Base-by-base conservation (phyloP, 805 yeast genomes). In the Kazachstania africana region DNA sequence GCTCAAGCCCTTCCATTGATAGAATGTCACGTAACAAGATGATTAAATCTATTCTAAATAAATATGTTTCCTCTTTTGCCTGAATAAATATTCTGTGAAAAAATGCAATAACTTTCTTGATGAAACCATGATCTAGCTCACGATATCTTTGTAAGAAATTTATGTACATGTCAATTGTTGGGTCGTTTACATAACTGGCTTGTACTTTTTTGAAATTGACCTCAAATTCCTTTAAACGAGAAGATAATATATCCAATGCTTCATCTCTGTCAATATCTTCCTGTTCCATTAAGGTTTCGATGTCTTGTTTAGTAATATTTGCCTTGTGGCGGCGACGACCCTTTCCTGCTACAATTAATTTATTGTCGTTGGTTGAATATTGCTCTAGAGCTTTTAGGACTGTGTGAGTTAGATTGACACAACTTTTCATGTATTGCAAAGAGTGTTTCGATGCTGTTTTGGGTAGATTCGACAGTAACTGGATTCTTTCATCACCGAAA, bases 31-130 rank as follows among this genome's bases (percentile, higher is more conserved):
- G 68, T 1, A 81, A 48, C 2, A 68, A 47, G 12, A 65, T 50
- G 67, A 88, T 68, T 47, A 91, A 73, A 49, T 87, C 95, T 21
- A 91, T 48, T 31, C 95, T 61, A 44, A 66, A 76, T 21, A 81
- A 52, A 21, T 70, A 56, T 0, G 75, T 60, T 26, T 75, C 72
- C 31, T 64, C 66, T 35, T 79, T 77, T 25, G 72, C 66, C 29
- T 72, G 65, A 29, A 78, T 75, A 41, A 84, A 73, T 1, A 83
- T 55, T 19, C 81, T 62, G 47, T 81, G 83, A 46, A 85, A 74
- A 47, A 71, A 88, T 1, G 78, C 62, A 6, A 91, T 48, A 8
- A 78, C 75, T 29, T 68, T 65, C 41, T 74, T 75, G 27, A 88
- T 57, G 29, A 75, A 76, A 9, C 58, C 63, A 33, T 72, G 72